Conservation (phyloP, 2,329 filamentous ascomycete genomes). For the Fusarium sororula region DNA sequence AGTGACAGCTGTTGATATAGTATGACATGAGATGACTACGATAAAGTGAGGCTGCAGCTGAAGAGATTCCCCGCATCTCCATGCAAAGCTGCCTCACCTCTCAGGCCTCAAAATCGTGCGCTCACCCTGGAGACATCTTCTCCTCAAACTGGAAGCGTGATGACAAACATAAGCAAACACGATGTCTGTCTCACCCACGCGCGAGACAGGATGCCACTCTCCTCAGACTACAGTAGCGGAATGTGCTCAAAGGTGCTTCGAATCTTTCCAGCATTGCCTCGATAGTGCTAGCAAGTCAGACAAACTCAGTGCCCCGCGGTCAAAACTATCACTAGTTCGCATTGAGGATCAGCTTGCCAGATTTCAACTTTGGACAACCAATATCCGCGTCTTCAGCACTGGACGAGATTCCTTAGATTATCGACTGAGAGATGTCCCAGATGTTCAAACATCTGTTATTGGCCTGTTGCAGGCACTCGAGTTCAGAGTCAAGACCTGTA, state of each 20-base stretch:
- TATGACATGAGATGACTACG: no score
- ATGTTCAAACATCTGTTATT: background rate
- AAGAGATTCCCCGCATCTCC: no score
- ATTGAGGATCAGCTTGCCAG: background rate
- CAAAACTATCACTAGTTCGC: no score
- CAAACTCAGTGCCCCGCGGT: background rate
- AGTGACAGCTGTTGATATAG: no score
- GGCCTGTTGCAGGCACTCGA: background rate
- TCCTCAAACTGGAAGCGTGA: no score
- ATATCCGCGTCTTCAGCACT: background rate
- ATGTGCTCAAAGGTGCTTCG: background rate
- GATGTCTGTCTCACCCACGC: fast-evolving
- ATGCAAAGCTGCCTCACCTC: no score
- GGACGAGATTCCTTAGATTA: fast-evolving
- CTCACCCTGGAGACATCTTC: no score
- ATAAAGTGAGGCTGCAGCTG: no score
- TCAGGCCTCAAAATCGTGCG: no score
- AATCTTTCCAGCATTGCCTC: background rate
- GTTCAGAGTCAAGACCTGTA: fast-evolving
- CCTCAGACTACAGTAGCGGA: no score
- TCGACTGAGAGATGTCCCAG: fast-evolving
- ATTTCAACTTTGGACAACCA: background rate
- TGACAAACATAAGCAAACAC: fast-evolving
- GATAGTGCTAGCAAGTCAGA: fast-evolving
- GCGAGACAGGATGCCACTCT: background rate